These are phyloP conservation scores for Pythium phragmiticola DNA, from an alignment of 352 stramenopile species.

Conservation along the genomic window DNA sequence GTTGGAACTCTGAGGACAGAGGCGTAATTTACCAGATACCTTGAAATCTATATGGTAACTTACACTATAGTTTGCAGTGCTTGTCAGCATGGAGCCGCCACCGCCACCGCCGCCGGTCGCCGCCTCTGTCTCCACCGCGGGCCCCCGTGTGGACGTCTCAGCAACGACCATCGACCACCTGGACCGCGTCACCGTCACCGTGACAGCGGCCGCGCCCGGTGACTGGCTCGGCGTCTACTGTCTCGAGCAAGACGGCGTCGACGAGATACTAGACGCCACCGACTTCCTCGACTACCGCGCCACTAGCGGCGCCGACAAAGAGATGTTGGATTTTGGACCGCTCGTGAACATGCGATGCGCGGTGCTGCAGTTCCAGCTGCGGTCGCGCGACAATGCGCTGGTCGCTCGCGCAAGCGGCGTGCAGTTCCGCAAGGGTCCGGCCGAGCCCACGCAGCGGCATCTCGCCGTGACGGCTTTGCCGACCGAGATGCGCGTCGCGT, in stretches of 20 bases:
- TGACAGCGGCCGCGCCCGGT: neutral
- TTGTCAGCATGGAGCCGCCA: too few relatives aligned
- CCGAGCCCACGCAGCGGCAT: slow-evolving; percentile 31
- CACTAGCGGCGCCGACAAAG: neutral
- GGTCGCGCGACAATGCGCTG: slow-evolving; percentile 11
- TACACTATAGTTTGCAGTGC: too few relatives aligned
- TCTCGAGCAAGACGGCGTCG: slow-evolving; percentile 24
- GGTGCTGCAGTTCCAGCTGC: slow-evolving; percentile 33
- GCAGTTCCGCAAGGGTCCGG: slow-evolving; percentile 19
- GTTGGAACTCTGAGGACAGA: too few relatives aligned
- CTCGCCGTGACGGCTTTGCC: slow-evolving; percentile 21
- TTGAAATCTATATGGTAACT: too few relatives aligned
- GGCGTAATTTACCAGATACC: too few relatives aligned
- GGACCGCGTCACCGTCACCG: neutral
- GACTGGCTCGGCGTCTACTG: slow-evolving; percentile 45
- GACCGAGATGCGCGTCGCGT: slow-evolving; percentile 31
- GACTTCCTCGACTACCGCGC: slow-evolving; percentile 26
- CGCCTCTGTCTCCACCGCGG: neutral
- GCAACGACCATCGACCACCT: neutral
- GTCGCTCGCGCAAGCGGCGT: slow-evolving; percentile 7
- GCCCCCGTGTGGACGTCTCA: neutral
- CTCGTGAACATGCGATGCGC: slow-evolving; percentile 35
- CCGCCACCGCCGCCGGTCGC: neutral
- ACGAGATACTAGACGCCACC: neutral
- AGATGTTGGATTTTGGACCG: slow-evolving; percentile 21